Evolutionary conservation across 352 stramenopile genomes (phyloP).

Genomic region (Hyaloperonospora arabidopsidis): DNA sequence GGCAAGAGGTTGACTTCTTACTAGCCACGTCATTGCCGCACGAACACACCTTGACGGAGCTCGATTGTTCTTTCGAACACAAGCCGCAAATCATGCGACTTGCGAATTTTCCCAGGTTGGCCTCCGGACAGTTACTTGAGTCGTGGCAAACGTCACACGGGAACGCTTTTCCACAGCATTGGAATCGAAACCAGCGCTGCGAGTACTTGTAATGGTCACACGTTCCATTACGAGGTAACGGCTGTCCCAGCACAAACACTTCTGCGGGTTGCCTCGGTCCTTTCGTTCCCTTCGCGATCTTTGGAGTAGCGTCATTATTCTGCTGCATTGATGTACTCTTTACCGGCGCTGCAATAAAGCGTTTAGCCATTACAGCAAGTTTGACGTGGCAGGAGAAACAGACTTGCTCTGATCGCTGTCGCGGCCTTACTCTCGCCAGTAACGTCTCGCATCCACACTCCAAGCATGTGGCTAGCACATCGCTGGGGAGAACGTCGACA

Average conservation of each 20-base stretch:
- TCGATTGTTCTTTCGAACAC: constrained; percentile 78
- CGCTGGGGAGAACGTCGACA: constrained; percentile 58
- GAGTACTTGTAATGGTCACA: constrained; percentile 81
- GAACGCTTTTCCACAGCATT: constrained; percentile 78
- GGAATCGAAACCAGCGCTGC: constrained; percentile 76
- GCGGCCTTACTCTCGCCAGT: constrained; percentile 38
- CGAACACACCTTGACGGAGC: constrained; percentile 58
- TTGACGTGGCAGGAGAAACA: constrained; percentile 78
- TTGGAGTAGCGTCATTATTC: constrained; percentile 12
- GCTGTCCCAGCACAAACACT: constrained; percentile 57
- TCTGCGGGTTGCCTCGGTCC: constrained; percentile 31
- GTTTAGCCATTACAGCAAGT: constrained; percentile 60
- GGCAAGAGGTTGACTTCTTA: constrained; percentile 35
- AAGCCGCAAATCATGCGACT: constrained; percentile 79
- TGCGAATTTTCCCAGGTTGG: constrained; percentile 67
- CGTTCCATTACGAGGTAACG: constrained; percentile 55
- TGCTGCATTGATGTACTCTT: constrained; percentile 12
- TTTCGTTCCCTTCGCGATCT: constrained; percentile 31
- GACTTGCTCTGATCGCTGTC: constrained; percentile 48
- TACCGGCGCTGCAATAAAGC: constrained; percentile 34
- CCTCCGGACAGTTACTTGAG: constrained; percentile 54
- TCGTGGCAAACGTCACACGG: constrained; percentile 80
- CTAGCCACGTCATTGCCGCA: constrained; percentile 64
- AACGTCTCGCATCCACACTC: constrained; percentile 61
- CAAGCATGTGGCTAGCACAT: constrained; percentile 66